Evolutionary conservation across 2,329 filamentous ascomycete species (phyloP), one percentile per base, ranked within the genome.

Genomic region (Neofusicoccum sp.): DNA sequence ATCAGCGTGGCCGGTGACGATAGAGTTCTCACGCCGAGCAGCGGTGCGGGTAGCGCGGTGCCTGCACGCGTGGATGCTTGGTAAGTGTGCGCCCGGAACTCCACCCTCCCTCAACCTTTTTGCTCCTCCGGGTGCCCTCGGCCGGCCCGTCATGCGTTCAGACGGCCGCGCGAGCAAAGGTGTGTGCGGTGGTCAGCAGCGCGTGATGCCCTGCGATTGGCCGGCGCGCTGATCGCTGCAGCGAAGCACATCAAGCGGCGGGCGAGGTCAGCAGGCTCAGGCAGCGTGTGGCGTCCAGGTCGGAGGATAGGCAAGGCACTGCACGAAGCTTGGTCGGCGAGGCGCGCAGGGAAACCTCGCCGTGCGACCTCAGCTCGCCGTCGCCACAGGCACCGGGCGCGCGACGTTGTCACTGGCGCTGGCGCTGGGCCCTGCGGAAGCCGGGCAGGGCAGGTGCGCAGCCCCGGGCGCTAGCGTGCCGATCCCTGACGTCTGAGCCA

Each of bases 161-260:
- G 37, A 22, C 6, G 31, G 39, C 29, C 11, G 50, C 50, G 37
- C 50, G 41, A 56, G 14, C 12, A n/a, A 16, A 36, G 39, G 39
- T 45, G 54, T 58, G 54, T 41, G 37, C 29, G 39, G 9, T 45
- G 41, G 39, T 58, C 54, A 45, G 54, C 54, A 36, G 44, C 56
- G 56, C 56, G 56, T 60, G 56, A 60, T 60, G 56, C 44, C 12
- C 16, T 48, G 16, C 44, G 22, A 60, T 49, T 60, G 56, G 56
- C 34, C 28, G 22, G 44, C 43, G 56, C n/a, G 56, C 28, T 11
- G 44, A 49, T 60, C 56, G n/a, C 22, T n/a, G 29, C 41, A 14
- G 41, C 41, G 41, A 16, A 43, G n/a, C 41, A 12, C 3, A 49
- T 39, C 56, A 60, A 60, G 36, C 31, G 44, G 28, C 44, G 29